A percentile compares a stretch with the other conserved stretches of the same genome.
These are phyloP conservation scores for Chimonanthus praecox DNA, from an alignment of 164 flowering plant genomes.

Conservation along the genomic window DNA sequence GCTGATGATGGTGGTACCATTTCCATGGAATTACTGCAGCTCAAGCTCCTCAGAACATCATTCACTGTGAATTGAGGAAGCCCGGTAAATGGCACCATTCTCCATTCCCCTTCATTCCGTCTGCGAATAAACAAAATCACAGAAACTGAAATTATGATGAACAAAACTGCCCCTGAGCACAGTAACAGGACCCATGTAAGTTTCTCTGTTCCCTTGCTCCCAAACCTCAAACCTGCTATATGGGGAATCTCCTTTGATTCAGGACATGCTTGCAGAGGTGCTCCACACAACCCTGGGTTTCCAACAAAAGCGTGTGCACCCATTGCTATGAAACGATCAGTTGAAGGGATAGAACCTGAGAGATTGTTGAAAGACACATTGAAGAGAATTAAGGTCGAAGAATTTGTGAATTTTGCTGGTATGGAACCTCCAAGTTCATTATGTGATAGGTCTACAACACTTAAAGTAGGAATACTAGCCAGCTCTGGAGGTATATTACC, in stretches of 20 bases:
- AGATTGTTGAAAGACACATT: slow-evolving; percentile 78
- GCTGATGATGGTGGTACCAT: slow-evolving; percentile 22
- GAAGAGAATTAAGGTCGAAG: slow-evolving; percentile 42
- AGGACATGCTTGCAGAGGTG: slow-evolving; percentile 59
- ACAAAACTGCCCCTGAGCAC: slow-evolving; percentile 40
- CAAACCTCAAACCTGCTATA: slow-evolving; percentile 24
- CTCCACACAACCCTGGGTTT: slow-evolving; percentile 75
- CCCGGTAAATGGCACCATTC: slow-evolving; percentile 63
- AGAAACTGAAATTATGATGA: slow-evolving; percentile 29
- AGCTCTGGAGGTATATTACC: slow-evolving; percentile 57
- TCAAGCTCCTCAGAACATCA: slow-evolving; percentile 70
- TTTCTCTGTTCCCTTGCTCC: slow-evolving; percentile 40
- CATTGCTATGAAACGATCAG: slow-evolving; percentile 42
- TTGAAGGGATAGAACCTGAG: slow-evolving; percentile 65
- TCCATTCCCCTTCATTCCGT: slow-evolving; percentile 53
- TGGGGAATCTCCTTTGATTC: slow-evolving; percentile 25
- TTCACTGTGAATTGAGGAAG: slow-evolving; percentile 72
- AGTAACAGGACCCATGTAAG: slow-evolving; percentile 41
- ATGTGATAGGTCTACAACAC: slow-evolving; percentile 50
- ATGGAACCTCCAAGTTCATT: slow-evolving; percentile 58
- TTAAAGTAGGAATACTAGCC: slow-evolving; percentile 43
- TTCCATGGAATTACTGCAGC: slow-evolving; percentile 32
- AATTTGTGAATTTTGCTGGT: slow-evolving; percentile 42
- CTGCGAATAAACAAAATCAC: slow-evolving; percentile 41
- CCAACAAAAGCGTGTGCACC: slow-evolving; percentile 63